These are phyloP conservation scores for Podaxis sp. DNA, from an alignment of 768 basidiomycete genomes.

Conservation along the genomic window DNA sequence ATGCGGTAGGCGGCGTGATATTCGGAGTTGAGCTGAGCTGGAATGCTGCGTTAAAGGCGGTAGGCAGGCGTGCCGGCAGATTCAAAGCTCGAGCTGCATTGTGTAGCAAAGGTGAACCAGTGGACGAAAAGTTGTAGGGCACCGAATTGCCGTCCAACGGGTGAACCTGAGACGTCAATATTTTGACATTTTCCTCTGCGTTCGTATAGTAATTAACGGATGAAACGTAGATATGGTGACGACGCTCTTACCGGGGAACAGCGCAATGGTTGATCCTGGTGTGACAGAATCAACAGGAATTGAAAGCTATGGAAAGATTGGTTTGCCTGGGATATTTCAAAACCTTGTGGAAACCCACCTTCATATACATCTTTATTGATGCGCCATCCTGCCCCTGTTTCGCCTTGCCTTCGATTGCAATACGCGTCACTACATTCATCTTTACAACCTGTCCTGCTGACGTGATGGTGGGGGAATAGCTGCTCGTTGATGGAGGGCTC, in stretches of 20 bases:
- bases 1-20: constrained; percentile 25
- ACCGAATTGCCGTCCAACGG: constrained; percentile 69
- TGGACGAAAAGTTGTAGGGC: constrained; percentile 74
- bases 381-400: constrained; percentile 66
- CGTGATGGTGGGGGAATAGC: constrained; percentile 48
- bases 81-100: constrained; percentile 70
- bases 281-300: constrained; percentile 64
- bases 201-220: neutral
- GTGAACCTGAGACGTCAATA: constrained; percentile 71
- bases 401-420: constrained; percentile 74
- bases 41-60: constrained; percentile 62
- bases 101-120: constrained; percentile 60
- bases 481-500: constrained; percentile 28
- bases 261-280: constrained; percentile 67
- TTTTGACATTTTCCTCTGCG: constrained; percentile 78
- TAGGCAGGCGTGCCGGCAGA: constrained; percentile 57
- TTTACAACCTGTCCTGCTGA: constrained; percentile 44
- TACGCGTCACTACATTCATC: constrained; percentile 69
- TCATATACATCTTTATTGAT: constrained; percentile 73
- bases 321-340: neutral
- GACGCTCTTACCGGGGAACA: constrained; percentile 63
- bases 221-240: neutral
- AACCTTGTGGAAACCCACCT: constrained; percentile 41
- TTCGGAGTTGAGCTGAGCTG: constrained; percentile 35
- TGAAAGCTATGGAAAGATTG: constrained; percentile 45